A percentile compares a stretch with the other conserved stretches of the same genome.
These are phyloP conservation scores for Macrolepiota fuliginosa DNA, from an alignment of 768 basidiomycete species.

Conservation along the genomic window DNA sequence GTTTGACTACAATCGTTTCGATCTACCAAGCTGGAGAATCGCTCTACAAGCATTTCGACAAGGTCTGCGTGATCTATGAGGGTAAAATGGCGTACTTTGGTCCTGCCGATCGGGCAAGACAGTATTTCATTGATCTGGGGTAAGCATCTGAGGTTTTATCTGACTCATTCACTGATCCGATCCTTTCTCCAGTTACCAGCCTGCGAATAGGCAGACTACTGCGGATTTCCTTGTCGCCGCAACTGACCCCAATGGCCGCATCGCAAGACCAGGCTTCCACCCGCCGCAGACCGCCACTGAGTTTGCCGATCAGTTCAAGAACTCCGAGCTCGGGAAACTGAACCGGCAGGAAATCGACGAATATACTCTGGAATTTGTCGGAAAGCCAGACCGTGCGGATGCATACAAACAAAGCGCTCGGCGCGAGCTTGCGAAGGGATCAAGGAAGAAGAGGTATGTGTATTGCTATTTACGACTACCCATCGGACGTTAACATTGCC, in stretches of 20 bases:
- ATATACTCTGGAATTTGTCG: slow-evolving; percentile 43
- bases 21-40: slow-evolving; percentile 83
- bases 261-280: slow-evolving; percentile 37
- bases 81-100: slow-evolving; percentile 78
- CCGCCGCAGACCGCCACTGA: slow-evolving; percentile 56
- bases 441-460: slow-evolving; percentile 31
- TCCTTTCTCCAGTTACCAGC: slow-evolving; percentile 38
- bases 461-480: slow-evolving; percentile 2
- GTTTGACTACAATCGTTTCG: slow-evolving; percentile 68
- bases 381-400: slow-evolving; percentile 36
- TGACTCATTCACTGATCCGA: not conserved
- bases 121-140: slow-evolving; percentile 70
- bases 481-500: not conserved
- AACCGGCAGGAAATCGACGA: slow-evolving; percentile 46
- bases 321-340: slow-evolving; percentile 33
- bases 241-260: slow-evolving; percentile 61
- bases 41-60: slow-evolving; percentile 68
- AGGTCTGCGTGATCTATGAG: slow-evolving; percentile 76
- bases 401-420: slow-evolving; percentile 47
- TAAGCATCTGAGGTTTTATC: not conserved
- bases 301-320: slow-evolving; percentile 48
- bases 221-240: slow-evolving; percentile 63
- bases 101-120: slow-evolving; percentile 55
- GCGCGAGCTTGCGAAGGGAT: slow-evolving; percentile 48
- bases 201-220: slow-evolving; percentile 63